A percentile compares a stretch with the other conserved stretches of the same genome.
These are phyloP conservation scores for Tetrapyrgos nigripes DNA, from an alignment of 1,284 basidiomycete genomes.

Conservation along the genomic window DNA sequence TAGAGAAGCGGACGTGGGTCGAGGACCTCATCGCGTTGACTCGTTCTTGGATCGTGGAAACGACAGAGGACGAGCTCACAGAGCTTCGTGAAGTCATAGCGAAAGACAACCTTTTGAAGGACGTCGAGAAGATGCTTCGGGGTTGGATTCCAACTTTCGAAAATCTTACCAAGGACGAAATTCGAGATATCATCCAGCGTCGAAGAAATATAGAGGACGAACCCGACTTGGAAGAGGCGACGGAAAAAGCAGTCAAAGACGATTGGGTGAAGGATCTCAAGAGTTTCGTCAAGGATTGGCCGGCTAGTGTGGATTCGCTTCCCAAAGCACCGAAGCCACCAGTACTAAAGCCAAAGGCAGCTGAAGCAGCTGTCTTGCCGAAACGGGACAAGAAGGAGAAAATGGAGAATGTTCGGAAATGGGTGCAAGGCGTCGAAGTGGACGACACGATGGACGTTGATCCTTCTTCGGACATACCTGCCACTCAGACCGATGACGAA, in stretches of 20 bases:
- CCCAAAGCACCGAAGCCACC: background rate
- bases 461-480: background rate
- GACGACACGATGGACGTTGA: background rate
- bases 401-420: slow-evolving; percentile 7
- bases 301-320: background rate
- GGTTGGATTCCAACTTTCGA: background rate
- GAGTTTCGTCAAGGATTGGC: background rate
- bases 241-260: slow-evolving; percentile 2
- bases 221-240: background rate
- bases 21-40: background rate
- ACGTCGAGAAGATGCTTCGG: background rate
- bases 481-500: background rate
- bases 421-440: background rate
- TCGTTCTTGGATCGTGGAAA: background rate
- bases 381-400: background rate
- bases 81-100: slow-evolving; percentile 4
- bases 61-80: slow-evolving; percentile 1
- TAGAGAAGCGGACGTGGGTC: slow-evolving; percentile 12
- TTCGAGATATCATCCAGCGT: background rate
- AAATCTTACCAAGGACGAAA: background rate
- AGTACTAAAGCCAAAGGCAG: background rate
- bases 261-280: slow-evolving; percentile 9
- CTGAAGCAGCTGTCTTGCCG: background rate
- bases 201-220: background rate
- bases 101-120: slow-evolving; percentile 5